These are phyloP conservation scores for Artemisia annua DNA, from an alignment of 129 eudicot species.

Conservation along the genomic window DNA sequence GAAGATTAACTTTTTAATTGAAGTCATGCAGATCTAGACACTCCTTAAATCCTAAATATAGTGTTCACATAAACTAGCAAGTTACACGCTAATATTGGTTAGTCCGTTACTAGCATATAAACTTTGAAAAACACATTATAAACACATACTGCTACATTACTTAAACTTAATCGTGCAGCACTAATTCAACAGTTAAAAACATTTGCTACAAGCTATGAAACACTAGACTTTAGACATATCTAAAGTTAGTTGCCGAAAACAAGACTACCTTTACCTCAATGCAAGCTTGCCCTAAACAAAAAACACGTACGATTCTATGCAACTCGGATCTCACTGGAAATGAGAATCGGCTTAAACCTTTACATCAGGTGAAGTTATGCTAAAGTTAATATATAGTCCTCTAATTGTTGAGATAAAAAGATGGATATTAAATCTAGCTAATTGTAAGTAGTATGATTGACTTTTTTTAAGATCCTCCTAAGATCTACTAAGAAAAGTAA, in stretches of 20 bases:
- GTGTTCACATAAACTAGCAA: too few species aligned
- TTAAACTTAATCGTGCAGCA: too few species aligned
- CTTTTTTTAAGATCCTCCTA: slow-evolving; percentile 1
- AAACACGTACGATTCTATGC: slow-evolving; percentile 9
- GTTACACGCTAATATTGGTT: too few species aligned
- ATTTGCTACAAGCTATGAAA: not conserved
- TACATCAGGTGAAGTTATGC: not conserved
- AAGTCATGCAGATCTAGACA: too few species aligned
- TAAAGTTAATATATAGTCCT: slow-evolving; percentile 5
- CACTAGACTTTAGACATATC: not conserved
- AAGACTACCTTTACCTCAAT: slow-evolving; percentile 13
- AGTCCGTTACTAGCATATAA: too few species aligned
- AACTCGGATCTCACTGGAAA: not conserved
- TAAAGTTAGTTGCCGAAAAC: not conserved
- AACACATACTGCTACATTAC: too few species aligned
- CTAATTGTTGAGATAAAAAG: not conserved
- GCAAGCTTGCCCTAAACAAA: slow-evolving; percentile 14
- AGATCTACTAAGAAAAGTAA: slow-evolving; percentile 15
- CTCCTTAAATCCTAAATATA: too few species aligned
- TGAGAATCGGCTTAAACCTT: slow-evolving; percentile 1
- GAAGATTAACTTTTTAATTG: too few species aligned
- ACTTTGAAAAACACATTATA: too few species aligned
- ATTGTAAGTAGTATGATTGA: slow-evolving; percentile 5
- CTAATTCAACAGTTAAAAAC: too few species aligned
- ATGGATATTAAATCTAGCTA: not conserved